Evolutionary conservation across 768 basidiomycete genomes (phyloP).

Genomic region (Tulasnella sp.): DNA sequence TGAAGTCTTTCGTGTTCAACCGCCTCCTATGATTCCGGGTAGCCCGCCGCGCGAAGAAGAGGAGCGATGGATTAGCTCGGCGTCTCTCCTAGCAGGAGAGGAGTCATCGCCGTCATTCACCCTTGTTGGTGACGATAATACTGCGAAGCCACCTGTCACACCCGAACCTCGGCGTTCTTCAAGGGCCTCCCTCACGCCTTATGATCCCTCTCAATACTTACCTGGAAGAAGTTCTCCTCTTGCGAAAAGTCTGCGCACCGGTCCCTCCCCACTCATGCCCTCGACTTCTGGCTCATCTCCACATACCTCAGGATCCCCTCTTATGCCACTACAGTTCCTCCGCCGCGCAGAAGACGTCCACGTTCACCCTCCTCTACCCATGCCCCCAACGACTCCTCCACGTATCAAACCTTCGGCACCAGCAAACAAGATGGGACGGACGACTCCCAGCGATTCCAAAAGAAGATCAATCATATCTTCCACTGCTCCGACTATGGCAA

Average conservation of each 20-base stretch:
- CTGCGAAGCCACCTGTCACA: conserved; percentile 40
- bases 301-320: conserved; percentile 56
- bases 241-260: neutral
- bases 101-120: neutral
- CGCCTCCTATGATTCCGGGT: conserved; percentile 37
- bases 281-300: conserved; percentile 37
- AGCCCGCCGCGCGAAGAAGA: conserved; percentile 39
- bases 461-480: neutral
- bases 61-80: conserved; percentile 77
- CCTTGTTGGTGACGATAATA: conserved; percentile 27
- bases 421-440: neutral
- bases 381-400: neutral
- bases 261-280: neutral
- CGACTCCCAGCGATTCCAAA: neutral
- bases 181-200: conserved; percentile 31
- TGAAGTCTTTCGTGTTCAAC: conserved; percentile 63
- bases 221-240: conserved; percentile 37
- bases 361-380: neutral
- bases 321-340: conserved; percentile 76
- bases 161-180: conserved; percentile 47
- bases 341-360: conserved; percentile 48
- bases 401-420: neutral
- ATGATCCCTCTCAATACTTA: conserved; percentile 52
- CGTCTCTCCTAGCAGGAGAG: conserved; percentile 41
- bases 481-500: neutral